A percentile compares a stretch with the other conserved stretches of the same genome.
Evolutionary conservation across 176 grass and related monocot genomes (phyloP).

Genomic region (Carex myosuroides): DNA sequence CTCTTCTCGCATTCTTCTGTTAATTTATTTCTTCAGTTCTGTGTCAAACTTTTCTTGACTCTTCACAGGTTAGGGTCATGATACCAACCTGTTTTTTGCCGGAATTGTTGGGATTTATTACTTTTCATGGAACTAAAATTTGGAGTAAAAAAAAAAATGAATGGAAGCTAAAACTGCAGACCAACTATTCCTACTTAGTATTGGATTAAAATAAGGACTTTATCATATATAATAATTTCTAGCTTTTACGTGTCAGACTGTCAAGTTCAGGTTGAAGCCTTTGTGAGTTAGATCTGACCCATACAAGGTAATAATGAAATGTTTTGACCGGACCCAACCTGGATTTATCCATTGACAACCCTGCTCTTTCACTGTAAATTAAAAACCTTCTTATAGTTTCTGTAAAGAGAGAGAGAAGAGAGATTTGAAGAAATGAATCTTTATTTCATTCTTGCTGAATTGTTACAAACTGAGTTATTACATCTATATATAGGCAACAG

Average conservation of each 20-base stretch:
- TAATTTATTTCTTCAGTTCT: neutral
- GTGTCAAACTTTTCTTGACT: neutral
- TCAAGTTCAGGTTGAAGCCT: neutral
- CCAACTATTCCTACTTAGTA: neutral
- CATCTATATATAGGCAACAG: too few relatives aligned
- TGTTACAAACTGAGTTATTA: too few relatives aligned
- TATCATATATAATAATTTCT: neutral
- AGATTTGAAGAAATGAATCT: too few relatives aligned
- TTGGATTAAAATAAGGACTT: neutral
- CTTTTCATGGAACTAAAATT: neutral
- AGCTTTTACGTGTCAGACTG: neutral
- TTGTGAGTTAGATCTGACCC: neutral
- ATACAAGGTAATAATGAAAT: neutral
- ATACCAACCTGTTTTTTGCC: neutral
- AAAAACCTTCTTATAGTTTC: neutral
- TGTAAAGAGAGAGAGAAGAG: too few relatives aligned
- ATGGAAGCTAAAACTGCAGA: neutral
- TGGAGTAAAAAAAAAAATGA: neutral
- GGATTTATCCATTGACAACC: neutral
- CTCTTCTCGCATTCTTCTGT: neutral
- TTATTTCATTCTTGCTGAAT: too few relatives aligned
- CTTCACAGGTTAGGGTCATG: neutral
- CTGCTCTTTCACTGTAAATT: neutral
- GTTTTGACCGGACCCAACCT: neutral
- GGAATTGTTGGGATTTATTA: neutral